Conservation (phyloP, 2,329 filamentous ascomycete genomes). For the Aspergillus candidus region DNA sequence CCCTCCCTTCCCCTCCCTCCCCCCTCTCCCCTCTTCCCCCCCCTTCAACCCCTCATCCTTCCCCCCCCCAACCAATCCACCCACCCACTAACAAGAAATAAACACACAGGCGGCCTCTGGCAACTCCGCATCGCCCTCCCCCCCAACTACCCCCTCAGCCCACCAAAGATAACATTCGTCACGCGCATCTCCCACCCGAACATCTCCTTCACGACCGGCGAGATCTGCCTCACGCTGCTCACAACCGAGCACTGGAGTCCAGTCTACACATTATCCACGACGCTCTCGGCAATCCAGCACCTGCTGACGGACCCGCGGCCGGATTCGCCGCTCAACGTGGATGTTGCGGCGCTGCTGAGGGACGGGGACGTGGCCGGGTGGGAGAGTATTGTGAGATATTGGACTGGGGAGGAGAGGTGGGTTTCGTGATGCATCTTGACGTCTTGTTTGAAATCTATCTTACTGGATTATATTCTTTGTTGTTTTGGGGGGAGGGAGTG, state of each 20-base stretch:
- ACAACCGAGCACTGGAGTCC: conserved; percentile 70
- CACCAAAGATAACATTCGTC: conserved; percentile 73
- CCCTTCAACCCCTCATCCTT: background rate
- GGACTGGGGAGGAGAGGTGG: conserved; percentile 44
- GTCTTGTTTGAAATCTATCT: too few species aligned
- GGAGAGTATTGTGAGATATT: conserved; percentile 44
- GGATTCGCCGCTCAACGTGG: conserved; percentile 45
- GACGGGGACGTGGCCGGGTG: conserved; percentile 41
- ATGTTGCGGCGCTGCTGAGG: conserved; percentile 42
- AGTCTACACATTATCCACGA: conserved; percentile 65
- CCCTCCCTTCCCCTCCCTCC: background rate
- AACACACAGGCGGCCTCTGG: conserved; percentile 64
- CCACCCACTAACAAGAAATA: background rate
- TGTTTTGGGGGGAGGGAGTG: too few species aligned
- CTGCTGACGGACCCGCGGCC: conserved; percentile 41
- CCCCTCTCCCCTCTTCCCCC: background rate
- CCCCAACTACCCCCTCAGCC: conserved; percentile 66
- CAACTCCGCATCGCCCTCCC: conserved; percentile 73
- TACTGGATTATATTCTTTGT: too few species aligned
- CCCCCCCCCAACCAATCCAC: conserved; percentile 2
- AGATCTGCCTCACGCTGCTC: conserved; percentile 90
- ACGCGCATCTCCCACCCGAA: conserved; percentile 85
- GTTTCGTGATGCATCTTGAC: background rate
- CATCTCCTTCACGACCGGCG: conserved; percentile 65
- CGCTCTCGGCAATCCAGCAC: conserved; percentile 43